These are phyloP conservation scores for Cercophora scortea DNA, from an alignment of 495 filamentous ascomycete species.

Conservation along the genomic window DNA sequence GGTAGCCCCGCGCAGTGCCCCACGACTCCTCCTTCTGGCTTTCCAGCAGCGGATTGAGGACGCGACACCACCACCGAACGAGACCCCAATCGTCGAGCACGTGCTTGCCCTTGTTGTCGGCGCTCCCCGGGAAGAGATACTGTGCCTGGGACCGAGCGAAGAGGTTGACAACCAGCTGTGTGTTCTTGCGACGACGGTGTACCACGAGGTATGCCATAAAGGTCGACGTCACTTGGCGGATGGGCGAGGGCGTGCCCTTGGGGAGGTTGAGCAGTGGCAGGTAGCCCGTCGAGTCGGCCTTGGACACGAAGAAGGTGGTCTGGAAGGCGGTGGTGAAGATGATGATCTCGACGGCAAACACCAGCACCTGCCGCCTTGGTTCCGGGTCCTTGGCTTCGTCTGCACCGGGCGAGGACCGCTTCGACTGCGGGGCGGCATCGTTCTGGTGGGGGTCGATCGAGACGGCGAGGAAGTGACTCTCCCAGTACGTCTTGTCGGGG, in stretches of 20 bases:
- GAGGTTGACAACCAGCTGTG: constrained; percentile 73
- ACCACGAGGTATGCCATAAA: constrained; percentile 71
- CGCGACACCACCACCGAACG: constrained; percentile 91
- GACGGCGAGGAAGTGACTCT: constrained; percentile 77
- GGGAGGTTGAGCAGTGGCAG: constrained; percentile 56
- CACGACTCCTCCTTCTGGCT: constrained; percentile 21
- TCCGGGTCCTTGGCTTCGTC: constrained; percentile 15
- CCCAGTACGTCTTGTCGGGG: constrained; percentile 70
- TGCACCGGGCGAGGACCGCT: constrained; percentile 21
- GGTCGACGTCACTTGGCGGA: constrained; percentile 60
- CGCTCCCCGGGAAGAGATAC: constrained; percentile 89
- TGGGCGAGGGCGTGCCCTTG: constrained; percentile 57
- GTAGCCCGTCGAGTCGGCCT: constrained; percentile 93
- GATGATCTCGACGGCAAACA: constrained; percentile 51
- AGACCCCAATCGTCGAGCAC: constrained; percentile 85
- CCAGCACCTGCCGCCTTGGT: constrained; percentile 19
- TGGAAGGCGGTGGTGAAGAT: constrained; percentile 68
- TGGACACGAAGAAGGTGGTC: constrained; percentile 88
- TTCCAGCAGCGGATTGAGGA: constrained; percentile 67
- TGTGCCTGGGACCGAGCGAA: constrained; percentile 90
- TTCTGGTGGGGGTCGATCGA: constrained; percentile 42
- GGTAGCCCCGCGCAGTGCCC: constrained; percentile 55
- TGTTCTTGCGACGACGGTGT: constrained; percentile 55
- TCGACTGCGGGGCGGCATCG: constrained; percentile 2
- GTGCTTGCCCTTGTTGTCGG: constrained; percentile 79